Evolutionary conservation across 805 yeast genomes (phyloP).

Genomic region (Cyberlindnera mycetangii): DNA sequence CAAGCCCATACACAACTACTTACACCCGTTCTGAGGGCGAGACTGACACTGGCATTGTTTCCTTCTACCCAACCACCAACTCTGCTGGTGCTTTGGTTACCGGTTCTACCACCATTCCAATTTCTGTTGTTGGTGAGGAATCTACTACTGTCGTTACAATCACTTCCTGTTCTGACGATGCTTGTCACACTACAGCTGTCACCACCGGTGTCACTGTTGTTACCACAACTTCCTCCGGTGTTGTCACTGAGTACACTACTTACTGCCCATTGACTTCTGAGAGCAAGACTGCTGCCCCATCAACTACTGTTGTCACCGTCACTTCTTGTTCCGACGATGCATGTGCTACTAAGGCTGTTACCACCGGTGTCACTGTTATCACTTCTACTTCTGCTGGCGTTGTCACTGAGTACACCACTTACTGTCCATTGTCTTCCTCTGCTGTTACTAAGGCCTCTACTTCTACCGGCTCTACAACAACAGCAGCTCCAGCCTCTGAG

Average conservation of each 20-base stretch:
- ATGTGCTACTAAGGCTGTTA: constrained; percentile 1
- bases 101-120: constrained; percentile 1
- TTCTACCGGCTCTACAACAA: neutral
- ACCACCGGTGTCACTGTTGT: constrained; percentile 23
- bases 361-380: constrained; percentile 20
- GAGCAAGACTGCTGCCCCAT: constrained; percentile 11
- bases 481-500: neutral
- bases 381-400: constrained; percentile 13
- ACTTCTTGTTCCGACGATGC: constrained; percentile 10
- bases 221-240: constrained; percentile 7
- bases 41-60: constrained; percentile 8
- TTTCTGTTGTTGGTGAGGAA: neutral
- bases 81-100: constrained; percentile 6
- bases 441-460: constrained; percentile 14
- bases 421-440: constrained; percentile 11
- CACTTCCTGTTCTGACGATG: constrained; percentile 11
- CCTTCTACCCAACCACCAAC: constrained; percentile 12
- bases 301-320: constrained; percentile 21
- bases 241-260: constrained; percentile 12
- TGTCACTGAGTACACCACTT: constrained; percentile 5
- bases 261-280: constrained; percentile 15
- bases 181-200: constrained; percentile 4
- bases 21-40: constrained; percentile 9
- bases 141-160: constrained; percentile 20
- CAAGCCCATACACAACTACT: constrained; percentile 14